Evolutionary conservation across 495 filamentous ascomycete genomes (phyloP).

Genomic region (Penicillium cosmopolitanum): DNA sequence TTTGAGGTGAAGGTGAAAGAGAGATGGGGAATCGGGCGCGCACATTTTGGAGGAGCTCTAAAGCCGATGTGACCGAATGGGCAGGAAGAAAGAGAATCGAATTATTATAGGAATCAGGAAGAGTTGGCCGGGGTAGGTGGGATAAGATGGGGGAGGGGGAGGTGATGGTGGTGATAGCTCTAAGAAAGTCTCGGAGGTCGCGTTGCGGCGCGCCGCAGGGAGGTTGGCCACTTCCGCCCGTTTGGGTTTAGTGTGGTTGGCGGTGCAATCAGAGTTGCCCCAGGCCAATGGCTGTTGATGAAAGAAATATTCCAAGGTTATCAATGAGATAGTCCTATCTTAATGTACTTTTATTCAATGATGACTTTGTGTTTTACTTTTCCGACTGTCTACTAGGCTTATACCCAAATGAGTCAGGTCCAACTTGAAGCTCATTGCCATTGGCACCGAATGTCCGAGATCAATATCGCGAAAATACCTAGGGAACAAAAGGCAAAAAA

Average conservation of each 20-base stretch:
- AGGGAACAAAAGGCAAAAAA: too few relatives aligned
- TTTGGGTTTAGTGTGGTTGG: constrained; percentile 18
- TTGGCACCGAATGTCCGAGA: too few relatives aligned
- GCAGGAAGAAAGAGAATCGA: neutral
- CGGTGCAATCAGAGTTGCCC: too few relatives aligned
- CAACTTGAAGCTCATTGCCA: too few relatives aligned
- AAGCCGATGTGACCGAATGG: neutral
- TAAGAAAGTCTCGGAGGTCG: constrained; percentile 40
- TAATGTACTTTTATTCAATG: too few relatives aligned
- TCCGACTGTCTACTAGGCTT: too few relatives aligned
- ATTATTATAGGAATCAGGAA: neutral
- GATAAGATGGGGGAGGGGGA: constrained; percentile 6
- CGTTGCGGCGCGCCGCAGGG: constrained; percentile 37
- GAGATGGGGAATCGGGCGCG: constrained; percentile 17
- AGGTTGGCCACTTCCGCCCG: constrained; percentile 30
- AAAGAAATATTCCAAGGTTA: neutral
- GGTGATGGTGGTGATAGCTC: constrained; percentile 22
- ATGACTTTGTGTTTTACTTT: too few relatives aligned
- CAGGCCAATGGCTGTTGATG: neutral
- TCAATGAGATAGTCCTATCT: too few relatives aligned
- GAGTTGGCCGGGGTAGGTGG: constrained; percentile 1
- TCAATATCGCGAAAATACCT: too few relatives aligned
- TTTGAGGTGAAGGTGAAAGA: constrained; percentile 7
- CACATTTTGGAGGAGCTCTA: constrained; percentile 47
- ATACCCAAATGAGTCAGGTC: too few relatives aligned